Percentiles rank a stretch among this genome's conserved stretches.
phyloP scores from a whole-genome alignment of 805 yeast species.

The Zygotorulaspora danielsina region DNA sequence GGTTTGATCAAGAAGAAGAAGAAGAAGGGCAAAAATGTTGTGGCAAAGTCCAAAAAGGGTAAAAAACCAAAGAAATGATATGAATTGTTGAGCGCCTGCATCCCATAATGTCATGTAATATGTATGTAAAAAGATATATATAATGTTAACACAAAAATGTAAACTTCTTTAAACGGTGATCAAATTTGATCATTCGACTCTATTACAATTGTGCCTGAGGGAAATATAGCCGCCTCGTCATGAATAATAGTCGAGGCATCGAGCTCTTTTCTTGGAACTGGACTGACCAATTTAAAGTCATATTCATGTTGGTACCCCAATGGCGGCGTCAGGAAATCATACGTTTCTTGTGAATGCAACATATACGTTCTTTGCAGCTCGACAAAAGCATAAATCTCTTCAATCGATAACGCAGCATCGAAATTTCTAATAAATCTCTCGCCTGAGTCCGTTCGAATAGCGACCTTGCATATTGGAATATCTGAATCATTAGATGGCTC shows the following conservation, averaged over 20 bases:
- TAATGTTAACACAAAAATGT: too few species aligned
- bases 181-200: constrained; percentile 31
- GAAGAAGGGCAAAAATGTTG: constrained; percentile 49
- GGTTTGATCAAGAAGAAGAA: constrained; percentile 83
- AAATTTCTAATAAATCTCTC: constrained; percentile 52
- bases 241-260: constrained; percentile 33
- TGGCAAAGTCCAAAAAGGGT: constrained; percentile 10
- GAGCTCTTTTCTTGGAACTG: constrained; percentile 53
- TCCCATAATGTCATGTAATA: constrained; percentile 3
- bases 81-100: background rate
- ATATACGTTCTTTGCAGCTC: constrained; percentile 44
- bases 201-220: constrained; percentile 60
- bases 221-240: constrained; percentile 50
- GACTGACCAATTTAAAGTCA: constrained; percentile 48
- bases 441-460: constrained; percentile 64
- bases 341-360: constrained; percentile 18
- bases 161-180: constrained; percentile 2
- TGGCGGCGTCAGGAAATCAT: constrained; percentile 31
- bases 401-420: constrained; percentile 43
- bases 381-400: constrained; percentile 67
- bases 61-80: constrained; percentile 15
- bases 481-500: constrained; percentile 29
- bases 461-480: constrained; percentile 52
- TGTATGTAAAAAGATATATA: constrained; percentile 9
- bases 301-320: constrained; percentile 44